Evolutionary conservation across 2,329 filamentous ascomycete genomes (phyloP).

Genomic region (Penicillium sp.): DNA sequence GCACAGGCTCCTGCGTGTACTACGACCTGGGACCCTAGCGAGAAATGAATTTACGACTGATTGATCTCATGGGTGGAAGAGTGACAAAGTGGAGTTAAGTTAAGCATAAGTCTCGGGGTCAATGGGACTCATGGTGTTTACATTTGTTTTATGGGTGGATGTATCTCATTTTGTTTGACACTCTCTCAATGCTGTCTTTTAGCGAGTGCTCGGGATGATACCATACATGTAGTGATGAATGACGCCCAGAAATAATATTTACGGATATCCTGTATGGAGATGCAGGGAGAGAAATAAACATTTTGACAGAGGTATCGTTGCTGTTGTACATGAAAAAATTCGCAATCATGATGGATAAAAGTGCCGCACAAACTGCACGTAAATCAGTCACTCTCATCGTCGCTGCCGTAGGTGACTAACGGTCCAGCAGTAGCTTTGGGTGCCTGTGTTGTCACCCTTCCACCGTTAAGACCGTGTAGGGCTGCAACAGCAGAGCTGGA

Average conservation of each 20-base stretch:
- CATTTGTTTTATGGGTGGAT: conserved; percentile 3
- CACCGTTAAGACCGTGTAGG: conserved; percentile 58
- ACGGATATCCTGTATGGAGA: conserved; percentile 12
- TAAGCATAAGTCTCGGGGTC: conserved; percentile 4
- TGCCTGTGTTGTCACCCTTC: conserved; percentile 45
- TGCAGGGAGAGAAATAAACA: conserved; percentile 6
- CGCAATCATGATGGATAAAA: conserved; percentile 14
- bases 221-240: conserved; percentile 19
- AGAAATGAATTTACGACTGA: conserved; percentile 21
- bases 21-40: conserved; percentile 66
- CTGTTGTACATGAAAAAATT: conserved; percentile 34
- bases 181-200: conserved; percentile 19
- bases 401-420: conserved; percentile 85
- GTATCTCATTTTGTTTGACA: conserved; percentile 10
- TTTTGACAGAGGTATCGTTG: conserved; percentile 33
- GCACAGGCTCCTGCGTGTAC: conserved; percentile 78
- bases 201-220: conserved; percentile 21
- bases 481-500: conserved; percentile 80
- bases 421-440: conserved; percentile 57
- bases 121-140: conserved; percentile 16
- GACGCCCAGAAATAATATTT: conserved; percentile 8
- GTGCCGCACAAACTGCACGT: neutral
- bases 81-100: neutral
- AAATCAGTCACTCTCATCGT: conserved; percentile 69
- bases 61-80: conserved; percentile 1